Evolutionary conservation across 1,284 basidiomycete species (phyloP).

Genomic region (Veloboletus limbatus): DNA sequence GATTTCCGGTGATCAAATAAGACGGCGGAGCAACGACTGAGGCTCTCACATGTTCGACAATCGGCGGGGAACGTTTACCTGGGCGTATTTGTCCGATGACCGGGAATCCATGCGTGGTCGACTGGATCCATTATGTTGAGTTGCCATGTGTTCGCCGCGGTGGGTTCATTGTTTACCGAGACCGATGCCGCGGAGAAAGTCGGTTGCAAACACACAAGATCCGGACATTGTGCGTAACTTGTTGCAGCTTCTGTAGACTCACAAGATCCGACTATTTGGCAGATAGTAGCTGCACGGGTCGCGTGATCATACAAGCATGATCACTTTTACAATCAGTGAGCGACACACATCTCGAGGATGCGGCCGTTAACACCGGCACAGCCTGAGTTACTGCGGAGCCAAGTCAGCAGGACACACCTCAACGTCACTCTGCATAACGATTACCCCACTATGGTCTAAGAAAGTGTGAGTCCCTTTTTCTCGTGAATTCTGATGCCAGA

Average conservation of each 20-base stretch:
- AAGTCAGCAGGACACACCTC: slow-evolving; percentile 2
- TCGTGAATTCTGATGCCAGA: neutral
- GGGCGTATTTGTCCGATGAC: neutral
- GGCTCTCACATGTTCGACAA: no score
- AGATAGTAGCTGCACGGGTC: no score
- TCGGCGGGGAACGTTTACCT: no score
- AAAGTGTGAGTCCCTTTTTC: neutral
- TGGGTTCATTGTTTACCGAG: slow-evolving; percentile 20
- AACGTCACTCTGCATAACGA: neutral
- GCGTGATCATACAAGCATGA: neutral
- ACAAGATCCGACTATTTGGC: slow-evolving; percentile 22
- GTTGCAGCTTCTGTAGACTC: slow-evolving; percentile 1
- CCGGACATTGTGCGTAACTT: no score
- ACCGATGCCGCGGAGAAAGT: slow-evolving; percentile 23
- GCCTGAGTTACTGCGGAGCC: neutral
- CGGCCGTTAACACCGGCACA: neutral
- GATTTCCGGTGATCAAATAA: slow-evolving; percentile 21
- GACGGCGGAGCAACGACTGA: slow-evolving; percentile 20
- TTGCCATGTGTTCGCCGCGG: no score
- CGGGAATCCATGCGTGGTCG: no score
- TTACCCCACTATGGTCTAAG: neutral
- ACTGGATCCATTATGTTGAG: no score
- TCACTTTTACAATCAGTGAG: neutral
- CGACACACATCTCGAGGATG: neutral
- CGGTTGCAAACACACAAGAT: slow-evolving; percentile 17